Base-by-base conservation (phyloP, 1,139 yeast species). In the Suzukiozyma palmioleophila region DNA sequence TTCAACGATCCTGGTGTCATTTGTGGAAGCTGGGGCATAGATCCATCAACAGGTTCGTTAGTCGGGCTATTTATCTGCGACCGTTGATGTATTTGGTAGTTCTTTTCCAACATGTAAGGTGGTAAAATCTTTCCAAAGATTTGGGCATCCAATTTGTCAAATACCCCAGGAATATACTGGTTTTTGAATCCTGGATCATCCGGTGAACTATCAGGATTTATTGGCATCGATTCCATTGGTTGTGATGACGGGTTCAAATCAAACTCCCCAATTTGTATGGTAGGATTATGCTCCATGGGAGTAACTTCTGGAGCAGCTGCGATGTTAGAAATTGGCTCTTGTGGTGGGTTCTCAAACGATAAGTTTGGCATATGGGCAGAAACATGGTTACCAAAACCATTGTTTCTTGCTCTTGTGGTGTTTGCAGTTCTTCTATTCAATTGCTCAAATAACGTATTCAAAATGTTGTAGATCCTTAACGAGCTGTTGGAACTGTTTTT, bases 101-200 rank as follows among this genome's bases (percentile, higher is more conserved):
- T 66, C 39, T 60, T 59, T 43, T 72, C 73, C 43, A 78, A 59
- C 94, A 85, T 85, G 53, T 85, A 86, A 1, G 95, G 94, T 3
- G 96, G 96, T 39, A 87, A 58, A 50, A 84, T 81, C 38, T 85
- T 68, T 1, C 96, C 96, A 64, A 88, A 87, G 11, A 88, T 73
- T 54, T 86, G 92, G 44, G 87, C 77, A 57, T 88, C 96, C 35
- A 87, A 64, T 49, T 82, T 84, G 57, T 87, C 96, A 70, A 87
- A 82, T 14, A 84, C 82, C 4, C 95, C 94, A 1, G 92, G 88
- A 43, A 84, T 71, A 52, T 85, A 85, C 13, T 33, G 36, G 26
- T 33, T 25, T 14, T 33, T 26, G 15, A 43, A 33, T 25, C 33
- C 36, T 14, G 39, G 46, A 31, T 54, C 57, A 13, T 52, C 52